Evolutionary conservation across 2,329 filamentous ascomycete species (phyloP).

Genomic region (Huntiella decipiens): DNA sequence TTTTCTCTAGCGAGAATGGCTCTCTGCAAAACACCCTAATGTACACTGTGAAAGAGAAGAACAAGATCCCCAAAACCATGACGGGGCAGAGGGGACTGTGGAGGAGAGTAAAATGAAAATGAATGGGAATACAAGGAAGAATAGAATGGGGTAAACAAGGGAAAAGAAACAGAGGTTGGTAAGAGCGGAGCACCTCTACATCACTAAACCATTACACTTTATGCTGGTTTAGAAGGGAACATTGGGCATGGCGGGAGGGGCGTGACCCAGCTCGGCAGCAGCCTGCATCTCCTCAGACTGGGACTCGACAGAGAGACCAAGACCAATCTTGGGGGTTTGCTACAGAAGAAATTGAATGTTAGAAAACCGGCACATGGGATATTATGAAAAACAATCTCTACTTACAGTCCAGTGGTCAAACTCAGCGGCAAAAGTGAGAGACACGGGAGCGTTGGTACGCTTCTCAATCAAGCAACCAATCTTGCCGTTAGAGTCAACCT

Average conservation of each 20-base stretch:
- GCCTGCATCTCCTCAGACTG: conserved; percentile 72
- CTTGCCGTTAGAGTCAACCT: conserved; percentile 90
- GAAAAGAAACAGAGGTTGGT: not conserved
- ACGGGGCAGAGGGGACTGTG: not conserved
- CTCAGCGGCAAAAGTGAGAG: conserved; percentile 87
- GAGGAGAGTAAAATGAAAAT: not conserved
- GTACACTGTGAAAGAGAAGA: conserved; percentile 10
- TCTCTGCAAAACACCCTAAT: conserved; percentile 9
- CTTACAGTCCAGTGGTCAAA: conserved; percentile 90
- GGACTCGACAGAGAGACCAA: conserved; percentile 82
- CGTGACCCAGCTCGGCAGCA: conserved; percentile 48
- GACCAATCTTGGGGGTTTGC: conserved; percentile 88
- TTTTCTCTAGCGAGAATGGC: not conserved
- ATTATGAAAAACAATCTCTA: conserved; percentile 12
- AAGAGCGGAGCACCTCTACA: not conserved
- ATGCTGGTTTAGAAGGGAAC: conserved; percentile 41
- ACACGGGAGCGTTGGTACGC: conserved; percentile 79
- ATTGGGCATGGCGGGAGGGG: conserved; percentile 30
- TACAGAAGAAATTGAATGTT: conserved; percentile 21
- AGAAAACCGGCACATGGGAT: not conserved
- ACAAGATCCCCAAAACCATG: not conserved
- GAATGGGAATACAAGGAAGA: not conserved
- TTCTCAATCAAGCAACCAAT: conserved; percentile 87
- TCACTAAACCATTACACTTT: not conserved
- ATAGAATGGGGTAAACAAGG: not conserved